Percentiles rank a stretch among this genome's conserved stretches.
Conservation (phyloP, 176 grass and related monocot species). For the Musa beccarii region DNA sequence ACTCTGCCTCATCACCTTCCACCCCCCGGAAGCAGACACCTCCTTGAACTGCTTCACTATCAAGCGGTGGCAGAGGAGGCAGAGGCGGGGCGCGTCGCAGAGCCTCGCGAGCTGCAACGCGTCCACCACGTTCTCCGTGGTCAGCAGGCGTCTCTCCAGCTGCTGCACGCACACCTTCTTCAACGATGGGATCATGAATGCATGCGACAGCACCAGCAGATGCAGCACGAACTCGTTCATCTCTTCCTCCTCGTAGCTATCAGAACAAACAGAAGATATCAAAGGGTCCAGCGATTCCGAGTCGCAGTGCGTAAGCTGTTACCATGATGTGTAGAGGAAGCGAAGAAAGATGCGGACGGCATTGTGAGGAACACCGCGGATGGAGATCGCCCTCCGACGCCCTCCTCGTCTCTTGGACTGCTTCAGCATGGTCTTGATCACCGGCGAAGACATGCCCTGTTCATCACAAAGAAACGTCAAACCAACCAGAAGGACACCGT, state of each 20-base stretch:
- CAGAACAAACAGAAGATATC: not conserved
- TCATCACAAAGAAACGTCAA: not conserved
- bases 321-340: conserved; percentile 70
- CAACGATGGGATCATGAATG: conserved; percentile 40
- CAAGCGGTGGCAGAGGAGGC: conserved; percentile 47
- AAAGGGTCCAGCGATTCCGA: not conserved
- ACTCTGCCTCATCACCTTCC: conserved; percentile 57
- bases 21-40: conserved; percentile 51
- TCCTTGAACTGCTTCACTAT: conserved; percentile 49
- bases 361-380: conserved; percentile 43
- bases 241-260: conserved; percentile 58
- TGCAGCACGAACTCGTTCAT: conserved; percentile 58
- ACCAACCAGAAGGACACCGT: too few relatives aligned
- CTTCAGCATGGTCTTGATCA: conserved; percentile 40
- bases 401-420: conserved; percentile 21
- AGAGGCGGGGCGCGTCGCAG: conserved; percentile 61
- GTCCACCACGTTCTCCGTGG: conserved; percentile 65
- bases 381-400: conserved; percentile 23
- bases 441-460: conserved; percentile 49
- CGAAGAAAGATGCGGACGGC: conserved; percentile 60
- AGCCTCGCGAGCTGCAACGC: conserved; percentile 55
- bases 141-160: conserved; percentile 46
- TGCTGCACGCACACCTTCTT: conserved; percentile 48
- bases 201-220: conserved; percentile 59
- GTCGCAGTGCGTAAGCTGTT: conserved; percentile 9